Base-by-base conservation (phyloP, 2,329 filamentous ascomycete species). In the Fusarium chuoi region DNA sequence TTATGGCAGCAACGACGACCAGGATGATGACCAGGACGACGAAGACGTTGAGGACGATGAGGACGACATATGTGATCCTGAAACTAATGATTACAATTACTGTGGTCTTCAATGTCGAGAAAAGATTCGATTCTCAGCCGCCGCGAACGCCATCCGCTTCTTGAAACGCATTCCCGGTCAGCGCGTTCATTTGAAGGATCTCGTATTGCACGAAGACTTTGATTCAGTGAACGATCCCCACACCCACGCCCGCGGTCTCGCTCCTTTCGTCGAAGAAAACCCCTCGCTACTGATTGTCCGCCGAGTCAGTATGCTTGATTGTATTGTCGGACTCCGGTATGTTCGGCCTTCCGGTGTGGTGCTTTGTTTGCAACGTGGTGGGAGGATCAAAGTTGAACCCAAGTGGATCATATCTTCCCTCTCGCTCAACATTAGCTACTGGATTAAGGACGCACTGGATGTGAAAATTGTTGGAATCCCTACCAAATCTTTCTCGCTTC, bases 61-160 rank as follows among this genome's bases (percentile, higher is more conserved):
- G 18, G n/a, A 9, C 20, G 22, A 22, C 12, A 12, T 17, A 36
- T 17, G 3, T 36, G 13, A 6, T 15, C 22, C 22, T 24, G 41
- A n/a, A 3, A 42, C 15, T 26, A 3, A 45, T 45, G 17, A 12
- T 5, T 26, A 15, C 12, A 10, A 5, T 18, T 11, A 14, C n/a
- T 24, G 5, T 18, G 8, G 28, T 20, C 11, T 56, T 28, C 33
- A 44, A 5, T 62, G 49, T 3, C 58, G 65, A 3, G 41, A 71
- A 17, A 71, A 66, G 36, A 46, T 71, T 1, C 56, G 62, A 11
- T 75, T 73, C 12, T 76, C 71, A 2, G 74, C 74, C 9, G 45
- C 39, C 1, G 71, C 74, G 3, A 49, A 10, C 0, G 59, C 71
- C 1, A 71, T 76, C 4, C 44, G 30, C 4, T 76, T 76, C 10